phyloP scores from a whole-genome alignment of 2,329 filamentous ascomycete genomes.

The Penicillium fuscoglaucum region DNA sequence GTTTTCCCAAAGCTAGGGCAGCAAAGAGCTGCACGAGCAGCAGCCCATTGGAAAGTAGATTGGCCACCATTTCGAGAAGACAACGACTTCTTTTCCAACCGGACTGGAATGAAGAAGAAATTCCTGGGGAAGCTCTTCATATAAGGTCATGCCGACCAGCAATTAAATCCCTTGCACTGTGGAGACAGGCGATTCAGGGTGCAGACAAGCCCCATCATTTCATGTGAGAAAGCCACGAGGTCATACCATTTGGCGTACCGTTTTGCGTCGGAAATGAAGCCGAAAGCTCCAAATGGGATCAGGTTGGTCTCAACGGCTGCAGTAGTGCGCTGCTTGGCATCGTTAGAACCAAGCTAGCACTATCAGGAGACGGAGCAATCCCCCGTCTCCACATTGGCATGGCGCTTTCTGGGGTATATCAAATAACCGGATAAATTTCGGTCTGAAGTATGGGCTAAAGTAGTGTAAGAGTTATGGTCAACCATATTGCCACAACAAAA shows the following conservation, averaged over 20 bases:
- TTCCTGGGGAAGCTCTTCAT: slow-evolving; percentile 1
- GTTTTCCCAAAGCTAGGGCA: slow-evolving; percentile 18
- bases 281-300: not conserved
- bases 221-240: not conserved
- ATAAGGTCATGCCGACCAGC: not conserved
- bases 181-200: not conserved
- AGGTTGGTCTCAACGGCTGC: not conserved
- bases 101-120: not conserved
- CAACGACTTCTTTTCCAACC: not conserved
- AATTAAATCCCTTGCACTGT: not conserved
- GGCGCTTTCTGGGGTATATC: not conserved
- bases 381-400: slow-evolving; percentile 3
- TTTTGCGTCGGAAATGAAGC: slow-evolving; percentile 14
- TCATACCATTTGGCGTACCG: not conserved
- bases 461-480: too few species aligned
- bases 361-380: slow-evolving; percentile 20
- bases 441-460: too few species aligned
- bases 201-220: not conserved
- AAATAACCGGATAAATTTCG: too few species aligned
- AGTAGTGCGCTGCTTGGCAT: slow-evolving; percentile 4
- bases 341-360: slow-evolving; percentile 14
- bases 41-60: slow-evolving; percentile 25
- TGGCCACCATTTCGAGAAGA: slow-evolving; percentile 16
- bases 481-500: too few species aligned
- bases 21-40: slow-evolving; percentile 30